Evolutionary conservation across 768 basidiomycete species (phyloP).

Genomic region (Coprinopsis cinerea): DNA sequence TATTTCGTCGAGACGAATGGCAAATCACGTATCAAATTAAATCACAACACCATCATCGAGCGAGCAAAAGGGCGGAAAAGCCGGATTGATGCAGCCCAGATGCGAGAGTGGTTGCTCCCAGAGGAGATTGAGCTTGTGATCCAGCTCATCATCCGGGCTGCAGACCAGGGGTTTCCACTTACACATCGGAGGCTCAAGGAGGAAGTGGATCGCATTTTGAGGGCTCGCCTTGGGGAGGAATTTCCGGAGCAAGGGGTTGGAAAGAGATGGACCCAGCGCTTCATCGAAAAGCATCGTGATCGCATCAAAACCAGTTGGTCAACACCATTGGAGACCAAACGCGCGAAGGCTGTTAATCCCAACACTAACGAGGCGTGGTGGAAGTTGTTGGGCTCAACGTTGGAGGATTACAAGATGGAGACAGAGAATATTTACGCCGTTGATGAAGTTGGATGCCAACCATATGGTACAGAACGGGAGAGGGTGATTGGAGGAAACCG

Average conservation of each 20-base stretch:
- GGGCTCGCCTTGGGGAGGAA: not conserved
- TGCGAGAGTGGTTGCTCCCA: not conserved
- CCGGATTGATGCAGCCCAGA: not conserved
- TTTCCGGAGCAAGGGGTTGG: not conserved
- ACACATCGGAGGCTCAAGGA: not conserved
- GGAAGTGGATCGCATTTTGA: not conserved
- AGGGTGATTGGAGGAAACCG: slow-evolving; percentile 24
- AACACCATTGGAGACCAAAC: not conserved
- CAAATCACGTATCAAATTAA: not conserved
- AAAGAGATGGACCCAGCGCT: not conserved
- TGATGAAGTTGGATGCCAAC: slow-evolving; percentile 11
- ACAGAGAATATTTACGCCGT: not conserved
- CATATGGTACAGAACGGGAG: slow-evolving; percentile 16
- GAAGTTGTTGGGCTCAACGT: not conserved
- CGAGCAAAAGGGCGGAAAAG: not conserved
- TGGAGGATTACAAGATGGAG: not conserved
- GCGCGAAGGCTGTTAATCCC: not conserved
- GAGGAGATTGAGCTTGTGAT: not conserved
- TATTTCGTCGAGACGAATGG: not conserved
- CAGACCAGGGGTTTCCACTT: not conserved
- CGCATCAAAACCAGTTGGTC: not conserved
- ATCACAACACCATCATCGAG: not conserved
- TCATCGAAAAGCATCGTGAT: not conserved
- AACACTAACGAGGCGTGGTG: not conserved
- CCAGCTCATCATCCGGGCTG: not conserved